phyloP scores from a whole-genome alignment of 495 filamentous ascomycete genomes.

The Rhizodiscina lignyota region DNA sequence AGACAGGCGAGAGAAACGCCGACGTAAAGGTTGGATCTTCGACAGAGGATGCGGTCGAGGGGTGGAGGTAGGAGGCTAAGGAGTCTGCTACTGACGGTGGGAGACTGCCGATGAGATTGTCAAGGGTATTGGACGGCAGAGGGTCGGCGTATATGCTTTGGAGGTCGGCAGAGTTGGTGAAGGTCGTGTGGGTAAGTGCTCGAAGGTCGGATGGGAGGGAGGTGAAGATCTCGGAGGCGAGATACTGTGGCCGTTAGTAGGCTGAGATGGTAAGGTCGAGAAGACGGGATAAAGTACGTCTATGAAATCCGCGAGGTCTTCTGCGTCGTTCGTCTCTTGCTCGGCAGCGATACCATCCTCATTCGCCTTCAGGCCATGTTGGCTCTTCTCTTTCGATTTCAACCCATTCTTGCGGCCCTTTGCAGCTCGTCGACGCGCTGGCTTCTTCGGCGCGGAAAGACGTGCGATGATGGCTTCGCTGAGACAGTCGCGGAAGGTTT shows the following conservation, averaged over 20 bases:
- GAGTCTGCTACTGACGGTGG: constrained; percentile 38
- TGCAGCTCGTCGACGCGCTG: constrained; percentile 27
- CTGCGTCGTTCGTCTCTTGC: constrained; percentile 31
- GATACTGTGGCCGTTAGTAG: constrained; percentile 33
- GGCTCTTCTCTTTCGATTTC: constrained; percentile 17
- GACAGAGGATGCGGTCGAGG: constrained; percentile 15
- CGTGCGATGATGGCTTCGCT: constrained; percentile 39
- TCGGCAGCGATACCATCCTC: too few species aligned
- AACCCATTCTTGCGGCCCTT: constrained; percentile 22
- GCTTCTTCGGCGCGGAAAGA: constrained; percentile 25
- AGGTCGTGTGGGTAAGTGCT: constrained; percentile 39
- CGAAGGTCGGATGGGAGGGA: constrained; percentile 42
- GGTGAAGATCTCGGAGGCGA: constrained; percentile 50
- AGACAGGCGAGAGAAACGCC: constrained; percentile 31
- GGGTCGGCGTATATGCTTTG: constrained; percentile 32
- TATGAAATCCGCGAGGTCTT: constrained; percentile 60
- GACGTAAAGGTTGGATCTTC: constrained; percentile 19
- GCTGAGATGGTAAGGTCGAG: not conserved
- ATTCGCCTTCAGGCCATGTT: constrained; percentile 2
- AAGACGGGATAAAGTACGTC: constrained; percentile 26
- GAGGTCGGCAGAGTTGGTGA: constrained; percentile 30
- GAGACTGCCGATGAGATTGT: constrained; percentile 26
- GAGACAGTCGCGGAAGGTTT: constrained; percentile 52
- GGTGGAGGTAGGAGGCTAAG: constrained; percentile 38
- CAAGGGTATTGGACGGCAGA: constrained; percentile 26